Conservation (phyloP, 148 eudicot genomes). For the Chenopodium suecicum region DNA sequence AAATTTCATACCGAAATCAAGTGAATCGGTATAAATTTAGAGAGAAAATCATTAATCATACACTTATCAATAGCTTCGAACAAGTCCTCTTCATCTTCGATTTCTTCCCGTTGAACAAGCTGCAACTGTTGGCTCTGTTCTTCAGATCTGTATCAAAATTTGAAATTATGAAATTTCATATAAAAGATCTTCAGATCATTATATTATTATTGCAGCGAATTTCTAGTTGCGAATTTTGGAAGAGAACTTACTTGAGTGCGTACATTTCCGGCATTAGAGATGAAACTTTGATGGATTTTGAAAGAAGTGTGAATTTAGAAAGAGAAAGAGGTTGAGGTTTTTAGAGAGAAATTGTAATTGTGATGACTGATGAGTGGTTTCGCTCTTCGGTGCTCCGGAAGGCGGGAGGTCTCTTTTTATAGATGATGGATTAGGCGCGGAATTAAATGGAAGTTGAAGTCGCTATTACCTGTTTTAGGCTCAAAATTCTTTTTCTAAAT, state of each 20-base stretch:
- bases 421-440: no score
- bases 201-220: no score
- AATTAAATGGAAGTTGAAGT: no score
- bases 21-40: neutral
- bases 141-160: constrained; percentile 49
- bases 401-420: no score
- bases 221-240: neutral
- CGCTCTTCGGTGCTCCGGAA: no score
- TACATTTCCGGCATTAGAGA: constrained; percentile 44
- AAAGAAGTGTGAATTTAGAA: neutral
- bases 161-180: neutral
- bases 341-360: neutral
- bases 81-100: constrained; percentile 86
- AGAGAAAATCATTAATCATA: constrained; percentile 16
- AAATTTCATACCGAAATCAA: neutral
- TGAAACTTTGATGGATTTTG: neutral
- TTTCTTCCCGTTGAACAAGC: constrained; percentile 78
- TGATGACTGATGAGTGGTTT: neutral
- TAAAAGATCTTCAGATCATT: neutral
- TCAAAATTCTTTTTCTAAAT: no score
- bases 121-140: constrained; percentile 79
- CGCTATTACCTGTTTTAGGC: no score
- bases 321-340: neutral
- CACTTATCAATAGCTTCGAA: constrained; percentile 85
- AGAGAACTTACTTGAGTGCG: constrained; percentile 51